Evolutionary conservation across 805 yeast species (phyloP), one percentile per base, ranked within the genome.

Genomic region (Metschnikowia kofuensis): DNA sequence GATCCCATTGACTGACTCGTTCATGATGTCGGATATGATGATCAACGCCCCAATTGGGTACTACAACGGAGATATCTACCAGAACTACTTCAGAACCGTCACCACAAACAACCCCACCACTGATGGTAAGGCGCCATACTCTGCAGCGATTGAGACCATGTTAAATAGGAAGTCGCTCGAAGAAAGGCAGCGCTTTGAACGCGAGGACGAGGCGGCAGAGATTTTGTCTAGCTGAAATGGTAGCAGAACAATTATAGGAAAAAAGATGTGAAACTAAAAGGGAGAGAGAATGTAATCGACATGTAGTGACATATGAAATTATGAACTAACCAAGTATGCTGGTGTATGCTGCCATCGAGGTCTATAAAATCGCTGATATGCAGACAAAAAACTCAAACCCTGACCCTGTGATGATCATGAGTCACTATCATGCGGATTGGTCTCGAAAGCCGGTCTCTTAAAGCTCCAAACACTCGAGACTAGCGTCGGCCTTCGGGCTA

Each of bases 31-130:
- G 37, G 96, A 90, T 69, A 85, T 78, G 64, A 79, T 86, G 71
- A 77, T 90, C 62, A 87, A 89, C 65, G 83, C 96, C 0, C 84
- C 94, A 5, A 78, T 90, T 49, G 97, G 97, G 41, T 77, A 75
- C 49, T 84, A 78, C 67, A 83, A 87, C 58, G 97, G 97, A 50
- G 84, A 90, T 65, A 83, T 88, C 48, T 90, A 89, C 70, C 83
- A 83, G 62, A 83, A 87, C 65, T 89, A 89, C 70, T 85, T 84
- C 62, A 69, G 62, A 27, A 71, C 74, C 48, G 85, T 84, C 50
- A 75, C 77, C 57, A 50, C 50, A 8, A 59, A 61, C 41, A 80
- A 79, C 60, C 82, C 82, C 49, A 80, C 83, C 14, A 62, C 70
- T 43, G 64, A 65, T 12, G 72, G 79, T 52, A 81, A 84, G 59